Conservation (phyloP, 73 alveolate genomes). For the Tetrahymena thermophila region DNA sequence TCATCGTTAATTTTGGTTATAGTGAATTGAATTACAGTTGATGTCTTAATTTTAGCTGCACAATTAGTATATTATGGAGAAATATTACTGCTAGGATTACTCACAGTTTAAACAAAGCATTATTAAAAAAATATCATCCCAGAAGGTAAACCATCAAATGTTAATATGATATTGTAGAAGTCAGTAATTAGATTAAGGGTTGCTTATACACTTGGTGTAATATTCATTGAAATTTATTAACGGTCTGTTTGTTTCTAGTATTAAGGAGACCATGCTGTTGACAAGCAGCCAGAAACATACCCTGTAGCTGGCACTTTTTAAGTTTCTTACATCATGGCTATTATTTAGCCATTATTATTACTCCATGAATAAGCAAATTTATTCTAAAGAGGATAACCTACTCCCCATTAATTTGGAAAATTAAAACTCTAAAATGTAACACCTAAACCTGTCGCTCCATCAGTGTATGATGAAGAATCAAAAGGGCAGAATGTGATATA, state of each 20-base stretch:
- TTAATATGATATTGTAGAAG: not conserved
- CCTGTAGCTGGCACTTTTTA: not conserved
- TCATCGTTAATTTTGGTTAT: not conserved
- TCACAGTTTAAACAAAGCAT: not conserved
- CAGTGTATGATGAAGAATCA: not conserved
- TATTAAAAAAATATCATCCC: not conserved
- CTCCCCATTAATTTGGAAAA: not conserved
- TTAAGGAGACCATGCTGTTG: not conserved
- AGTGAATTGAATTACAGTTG: not conserved
- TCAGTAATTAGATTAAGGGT: not conserved
- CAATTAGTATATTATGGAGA: not conserved
- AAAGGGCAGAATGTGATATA: not conserved
- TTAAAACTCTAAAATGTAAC: not conserved
- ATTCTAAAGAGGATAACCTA: not conserved
- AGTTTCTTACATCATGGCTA: not conserved
- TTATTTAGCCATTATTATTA: not conserved
- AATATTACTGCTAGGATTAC: not conserved
- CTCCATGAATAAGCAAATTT: not conserved
- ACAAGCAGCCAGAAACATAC: not conserved
- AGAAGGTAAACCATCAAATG: not conserved
- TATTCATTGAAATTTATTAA: not conserved
- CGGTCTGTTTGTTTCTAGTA: not conserved
- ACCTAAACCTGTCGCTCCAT: not conserved
- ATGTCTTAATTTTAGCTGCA: not conserved
- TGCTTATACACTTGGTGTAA: not conserved